phyloP scores from a whole-genome alignment of 1,139 yeast genomes.

The Pichia sp. region DNA sequence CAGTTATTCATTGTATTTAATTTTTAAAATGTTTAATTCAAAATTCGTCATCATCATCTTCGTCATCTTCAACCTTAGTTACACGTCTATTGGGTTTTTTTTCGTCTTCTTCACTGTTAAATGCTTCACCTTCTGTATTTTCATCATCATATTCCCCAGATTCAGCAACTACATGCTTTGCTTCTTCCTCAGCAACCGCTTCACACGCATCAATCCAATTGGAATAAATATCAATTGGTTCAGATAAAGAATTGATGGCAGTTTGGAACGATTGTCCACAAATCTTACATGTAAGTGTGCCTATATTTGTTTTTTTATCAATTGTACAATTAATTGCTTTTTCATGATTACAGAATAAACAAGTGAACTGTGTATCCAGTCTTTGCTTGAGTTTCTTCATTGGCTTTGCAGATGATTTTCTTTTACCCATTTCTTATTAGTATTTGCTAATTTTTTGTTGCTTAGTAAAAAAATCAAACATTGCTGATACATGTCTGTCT shows the following conservation, averaged over 20 bases:
- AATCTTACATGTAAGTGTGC: constrained; percentile 81
- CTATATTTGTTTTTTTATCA: constrained; percentile 82
- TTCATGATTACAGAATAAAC: constrained; percentile 94
- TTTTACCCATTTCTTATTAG: constrained; percentile 54
- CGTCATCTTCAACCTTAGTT: constrained; percentile 8
- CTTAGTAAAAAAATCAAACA: not conserved
- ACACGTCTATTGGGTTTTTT: not conserved
- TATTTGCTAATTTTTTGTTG: not conserved
- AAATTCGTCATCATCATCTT: constrained; percentile 1
- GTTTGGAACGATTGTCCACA: constrained; percentile 95
- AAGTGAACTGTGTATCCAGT: constrained; percentile 79
- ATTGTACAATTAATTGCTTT: constrained; percentile 81
- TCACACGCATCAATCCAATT: constrained; percentile 99
- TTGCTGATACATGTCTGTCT: not conserved
- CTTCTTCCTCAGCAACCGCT: constrained; percentile 70
- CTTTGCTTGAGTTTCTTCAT: constrained; percentile 71
- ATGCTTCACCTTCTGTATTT: constrained; percentile 20
- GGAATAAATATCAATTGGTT: constrained; percentile 90
- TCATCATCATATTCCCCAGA: constrained; percentile 29
- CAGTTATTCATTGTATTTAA: not conserved
- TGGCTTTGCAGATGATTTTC: constrained; percentile 86
- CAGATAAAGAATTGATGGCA: constrained; percentile 72
- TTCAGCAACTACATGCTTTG: constrained; percentile 32
- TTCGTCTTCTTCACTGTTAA: constrained; percentile 23
- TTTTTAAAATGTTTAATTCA: not conserved